Evolutionary conservation across 192 early-diverging fungal genomes (phyloP).

Genomic region (Paraglomus occultum): DNA sequence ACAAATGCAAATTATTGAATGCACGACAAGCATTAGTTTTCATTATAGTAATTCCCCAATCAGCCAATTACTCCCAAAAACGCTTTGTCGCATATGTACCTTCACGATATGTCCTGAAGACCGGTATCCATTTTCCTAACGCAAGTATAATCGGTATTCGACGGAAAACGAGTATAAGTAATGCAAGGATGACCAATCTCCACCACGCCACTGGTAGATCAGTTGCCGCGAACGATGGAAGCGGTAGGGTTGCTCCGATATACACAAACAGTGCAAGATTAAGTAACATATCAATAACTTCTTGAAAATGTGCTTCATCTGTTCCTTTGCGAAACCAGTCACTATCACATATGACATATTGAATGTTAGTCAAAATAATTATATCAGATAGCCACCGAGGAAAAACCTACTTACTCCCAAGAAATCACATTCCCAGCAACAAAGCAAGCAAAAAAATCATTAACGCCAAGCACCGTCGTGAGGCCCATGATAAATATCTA

Average conservation of each 20-base stretch:
- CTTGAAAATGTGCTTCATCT: constrained; percentile 82
- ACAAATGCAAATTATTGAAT: not conserved
- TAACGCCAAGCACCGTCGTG: constrained; percentile 71
- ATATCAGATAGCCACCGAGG: not conserved
- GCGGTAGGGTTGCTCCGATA: constrained; percentile 78
- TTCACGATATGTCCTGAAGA: constrained; percentile 67
- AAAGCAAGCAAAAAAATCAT: constrained; percentile 78
- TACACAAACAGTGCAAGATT: constrained; percentile 90
- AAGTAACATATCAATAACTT: constrained; percentile 84
- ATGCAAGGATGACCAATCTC: constrained; percentile 60
- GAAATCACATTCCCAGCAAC: constrained; percentile 76
- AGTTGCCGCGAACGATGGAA: constrained; percentile 57
- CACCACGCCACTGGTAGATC: constrained; percentile 54
- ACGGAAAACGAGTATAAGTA: constrained; percentile 67
- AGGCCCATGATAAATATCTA: constrained; percentile 61
- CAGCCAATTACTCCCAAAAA: not conserved
- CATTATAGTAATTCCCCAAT: not conserved
- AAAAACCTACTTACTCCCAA: constrained; percentile 64
- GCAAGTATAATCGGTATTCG: constrained; percentile 70
- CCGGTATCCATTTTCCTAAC: constrained; percentile 64
- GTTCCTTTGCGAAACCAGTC: constrained; percentile 87
- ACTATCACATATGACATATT: constrained; percentile 25
- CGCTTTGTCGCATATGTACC: not conserved
- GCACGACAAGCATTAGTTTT: no score
- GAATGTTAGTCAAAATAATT: not conserved